A percentile compares a stretch with the other conserved stretches of the same genome.
Conservation (phyloP, 192 early-diverging fungal species). For the Rhizophagus clarus region DNA sequence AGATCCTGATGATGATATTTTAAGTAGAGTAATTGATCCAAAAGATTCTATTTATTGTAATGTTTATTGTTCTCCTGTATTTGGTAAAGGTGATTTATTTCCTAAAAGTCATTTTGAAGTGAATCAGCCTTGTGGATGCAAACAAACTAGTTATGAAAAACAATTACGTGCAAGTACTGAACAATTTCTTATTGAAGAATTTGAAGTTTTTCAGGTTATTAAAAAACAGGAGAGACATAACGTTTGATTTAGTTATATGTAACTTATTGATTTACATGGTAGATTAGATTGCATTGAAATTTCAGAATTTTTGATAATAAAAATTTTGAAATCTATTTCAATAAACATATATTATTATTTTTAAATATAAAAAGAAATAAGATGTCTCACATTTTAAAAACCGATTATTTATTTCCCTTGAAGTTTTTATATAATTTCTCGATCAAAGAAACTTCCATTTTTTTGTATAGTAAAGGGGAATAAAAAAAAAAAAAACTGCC, state of each 20-base stretch:
- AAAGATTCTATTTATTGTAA: slow-evolving; percentile 26
- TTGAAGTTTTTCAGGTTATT: slow-evolving; percentile 19
- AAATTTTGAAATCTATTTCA: no score
- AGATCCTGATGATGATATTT: slow-evolving; percentile 7
- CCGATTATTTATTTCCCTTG: no score
- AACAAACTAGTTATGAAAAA: slow-evolving; percentile 24
- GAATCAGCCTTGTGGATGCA: slow-evolving; percentile 16
- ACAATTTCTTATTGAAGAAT: slow-evolving; percentile 21
- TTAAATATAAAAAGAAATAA: no score
- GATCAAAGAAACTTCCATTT: no score
- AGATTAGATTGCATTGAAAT: no score
- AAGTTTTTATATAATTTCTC: no score
- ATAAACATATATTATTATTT: no score
- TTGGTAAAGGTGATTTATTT: slow-evolving; percentile 30
- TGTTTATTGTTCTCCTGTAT: slow-evolving; percentile 23
- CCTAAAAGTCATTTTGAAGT: slow-evolving; percentile 28
- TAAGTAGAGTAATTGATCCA: slow-evolving; percentile 17
- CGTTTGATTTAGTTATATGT: not conserved
- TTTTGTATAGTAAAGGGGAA: no score
- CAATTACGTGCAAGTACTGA: not conserved
- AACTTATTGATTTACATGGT: no score
- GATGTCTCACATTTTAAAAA: no score
- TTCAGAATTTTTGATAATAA: no score
- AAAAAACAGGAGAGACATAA: not conserved
- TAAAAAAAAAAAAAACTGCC: not conserved